Conservation (phyloP, 2,329 filamentous ascomycete genomes). For the Exophiala lecanii-corni region DNA sequence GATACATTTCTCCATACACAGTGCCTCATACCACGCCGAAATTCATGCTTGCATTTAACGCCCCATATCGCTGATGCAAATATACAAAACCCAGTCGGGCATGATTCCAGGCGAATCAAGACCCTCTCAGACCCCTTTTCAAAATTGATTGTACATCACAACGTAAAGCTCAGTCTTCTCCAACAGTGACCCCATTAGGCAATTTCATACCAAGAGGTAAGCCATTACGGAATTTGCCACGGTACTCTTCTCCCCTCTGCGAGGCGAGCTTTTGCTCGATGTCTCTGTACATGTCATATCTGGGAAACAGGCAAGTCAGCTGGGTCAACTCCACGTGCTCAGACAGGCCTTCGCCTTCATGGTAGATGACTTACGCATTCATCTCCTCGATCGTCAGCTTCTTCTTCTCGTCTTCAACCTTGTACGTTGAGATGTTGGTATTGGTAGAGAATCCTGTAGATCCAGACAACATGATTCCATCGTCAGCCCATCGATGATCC, state of each 20-base stretch:
- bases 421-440: conserved; percentile 53
- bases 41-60: no score
- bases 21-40: no score
- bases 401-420: conserved; percentile 57
- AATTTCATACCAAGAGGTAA: conserved; percentile 45
- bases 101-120: no score
- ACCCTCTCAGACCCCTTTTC: no score
- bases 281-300: conserved; percentile 57
- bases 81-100: no score
- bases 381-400: conserved; percentile 66
- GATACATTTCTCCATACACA: no score
- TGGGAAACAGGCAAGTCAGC: conserved; percentile 24
- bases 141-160: no score
- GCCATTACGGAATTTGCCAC: conserved; percentile 39
- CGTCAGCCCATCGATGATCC: conserved; percentile 11
- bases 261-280: conserved; percentile 47
- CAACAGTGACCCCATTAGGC: conserved; percentile 2
- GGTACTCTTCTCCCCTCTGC: conserved; percentile 28
- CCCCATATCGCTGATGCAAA: no score
- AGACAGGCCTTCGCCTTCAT: neutral
- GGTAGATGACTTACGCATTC: conserved; percentile 58
- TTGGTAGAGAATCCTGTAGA: conserved; percentile 59
- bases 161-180: no score
- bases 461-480: no score
- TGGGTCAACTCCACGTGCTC: neutral